Percentiles rank a stretch among this genome's conserved stretches.
These are phyloP conservation scores for Botrytis squamosa DNA, from an alignment of 2,329 filamentous ascomycete genomes.

Conservation along the genomic window DNA sequence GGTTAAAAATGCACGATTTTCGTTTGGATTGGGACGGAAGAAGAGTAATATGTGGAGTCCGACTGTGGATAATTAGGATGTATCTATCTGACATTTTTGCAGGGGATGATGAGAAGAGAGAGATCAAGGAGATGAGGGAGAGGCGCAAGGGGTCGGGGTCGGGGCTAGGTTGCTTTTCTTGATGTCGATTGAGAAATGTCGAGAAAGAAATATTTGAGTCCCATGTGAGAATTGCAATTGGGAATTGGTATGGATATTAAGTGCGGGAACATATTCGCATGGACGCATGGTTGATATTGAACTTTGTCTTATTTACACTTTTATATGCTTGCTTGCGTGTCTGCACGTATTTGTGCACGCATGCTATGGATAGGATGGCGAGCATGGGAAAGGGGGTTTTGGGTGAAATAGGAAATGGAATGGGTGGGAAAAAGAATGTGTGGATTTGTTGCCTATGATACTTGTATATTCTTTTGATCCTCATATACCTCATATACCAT, in stretches of 20 bases:
- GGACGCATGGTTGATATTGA: conserved; percentile 9
- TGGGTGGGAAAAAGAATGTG: conserved; percentile 6
- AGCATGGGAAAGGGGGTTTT: conserved; percentile 5
- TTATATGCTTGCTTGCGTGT: conserved; percentile 3
- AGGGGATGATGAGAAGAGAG: conserved; percentile 44
- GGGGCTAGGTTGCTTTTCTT: conserved; percentile 6
- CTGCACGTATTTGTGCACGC: neutral
- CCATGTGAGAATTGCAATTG: neutral
- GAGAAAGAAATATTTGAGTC: neutral
- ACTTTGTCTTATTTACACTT: conserved; percentile 5
- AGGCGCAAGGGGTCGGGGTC: neutral
- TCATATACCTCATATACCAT: neutral
- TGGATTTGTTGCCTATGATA: neutral
- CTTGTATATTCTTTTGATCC: conserved; percentile 6
- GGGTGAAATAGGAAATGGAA: conserved; percentile 10
- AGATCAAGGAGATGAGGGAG: conserved; percentile 22
- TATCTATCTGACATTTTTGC: conserved; percentile 14
- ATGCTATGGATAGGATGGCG: neutral
- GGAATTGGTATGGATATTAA: neutral
- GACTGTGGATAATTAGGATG: conserved; percentile 6
- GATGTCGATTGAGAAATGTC: neutral
- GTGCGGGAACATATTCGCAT: neutral
- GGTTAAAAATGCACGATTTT: conserved; percentile 61
- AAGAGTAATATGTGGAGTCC: conserved; percentile 57
- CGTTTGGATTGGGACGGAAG: conserved; percentile 63